These are phyloP conservation scores for Obba rivulosa DNA, from an alignment of 768 basidiomycete genomes.

Conservation along the genomic window DNA sequence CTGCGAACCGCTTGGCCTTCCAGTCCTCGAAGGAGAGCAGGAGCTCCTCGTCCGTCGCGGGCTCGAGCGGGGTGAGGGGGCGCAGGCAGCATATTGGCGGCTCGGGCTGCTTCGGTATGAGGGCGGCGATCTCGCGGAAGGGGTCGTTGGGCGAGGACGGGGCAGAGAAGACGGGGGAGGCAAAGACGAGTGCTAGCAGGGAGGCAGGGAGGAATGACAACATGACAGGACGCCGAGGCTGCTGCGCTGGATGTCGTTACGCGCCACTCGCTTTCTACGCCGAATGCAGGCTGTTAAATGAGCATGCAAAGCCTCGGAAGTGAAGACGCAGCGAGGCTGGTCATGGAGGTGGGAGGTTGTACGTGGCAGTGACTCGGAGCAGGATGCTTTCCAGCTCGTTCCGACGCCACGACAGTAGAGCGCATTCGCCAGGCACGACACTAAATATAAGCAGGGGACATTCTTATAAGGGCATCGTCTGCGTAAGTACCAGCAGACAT, in stretches of 20 bases:
- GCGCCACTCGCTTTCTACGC: not conserved
- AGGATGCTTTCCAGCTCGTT: too few species aligned
- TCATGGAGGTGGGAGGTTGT: too few species aligned
- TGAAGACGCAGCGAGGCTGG: too few species aligned
- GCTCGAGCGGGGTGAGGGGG: conserved; percentile 35
- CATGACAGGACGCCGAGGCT: not conserved
- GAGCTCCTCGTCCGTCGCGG: conserved; percentile 52
- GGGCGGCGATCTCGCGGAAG: conserved; percentile 51
- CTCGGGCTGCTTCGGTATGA: conserved; percentile 43
- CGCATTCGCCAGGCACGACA: too few species aligned
- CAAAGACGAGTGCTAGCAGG: conserved; percentile 33
- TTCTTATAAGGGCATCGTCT: too few species aligned
- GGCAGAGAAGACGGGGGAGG: conserved; percentile 28
- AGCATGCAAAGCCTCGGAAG: too few species aligned
- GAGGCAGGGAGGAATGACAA: conserved; percentile 24
- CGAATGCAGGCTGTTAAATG: too few species aligned
- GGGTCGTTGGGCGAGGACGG: conserved; percentile 47
- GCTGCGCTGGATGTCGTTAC: not conserved
- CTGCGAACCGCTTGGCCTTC: conserved; percentile 62
- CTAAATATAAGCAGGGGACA: too few species aligned
- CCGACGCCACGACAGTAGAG: too few species aligned
- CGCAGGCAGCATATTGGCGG: conserved; percentile 67
- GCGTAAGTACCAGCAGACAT: too few species aligned
- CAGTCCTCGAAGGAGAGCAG: conserved; percentile 85
- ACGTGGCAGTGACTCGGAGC: too few species aligned